Base-by-base conservation (phyloP, 2,329 filamentous ascomycete genomes). In the Neopestalotiopsis clavispora region DNA sequence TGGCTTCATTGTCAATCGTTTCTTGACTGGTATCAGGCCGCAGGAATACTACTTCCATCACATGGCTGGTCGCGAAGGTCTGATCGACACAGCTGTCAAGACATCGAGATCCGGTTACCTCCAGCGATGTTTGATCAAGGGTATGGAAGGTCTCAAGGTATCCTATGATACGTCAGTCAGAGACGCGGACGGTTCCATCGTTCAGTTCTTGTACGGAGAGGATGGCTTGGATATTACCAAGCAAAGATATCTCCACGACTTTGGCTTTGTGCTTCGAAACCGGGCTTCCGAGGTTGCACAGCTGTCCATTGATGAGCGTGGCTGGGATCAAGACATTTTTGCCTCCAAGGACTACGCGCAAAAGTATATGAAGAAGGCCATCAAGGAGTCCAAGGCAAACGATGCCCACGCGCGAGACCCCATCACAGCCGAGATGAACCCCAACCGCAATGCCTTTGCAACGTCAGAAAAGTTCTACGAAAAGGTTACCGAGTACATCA, bases 31-130 rank as follows among this genome's bases (percentile, higher is more conserved):
- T 70, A 96, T 99, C 71, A 91, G 95, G 67, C 96, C 96, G 4
- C 96, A 99, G 77, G 97, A 99, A 79, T 99, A 98, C 80, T 99
- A 95, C 80, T 99, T 99, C 85, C 96, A 99, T 88, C 94, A 97
- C 81, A 99, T 99, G 97, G 96, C 95, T 77, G 97, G 97, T 75
- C 90, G 96, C 83, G 97, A 99, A 86, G 96, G 96, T 85, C 85
- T 99, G 73, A 99, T 99, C 78, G 96, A 99, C 87, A 99, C 96
- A 23, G 96, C 96, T 72, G 96, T 99, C 80, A 99, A 99, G 84
- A 99, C 96, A 1, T 97, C 95, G 10, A 92, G 96, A 77, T 98
- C 96, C 34, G 97, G 96, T 70, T 99, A 99, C 78, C 85, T 99
- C 65, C 96, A 99, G 79, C 89, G 97, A 78, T 99, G 96, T 86